phyloP scores from a whole-genome alignment of 23 red algal genomes.

The Cyanidium caldarium region DNA sequence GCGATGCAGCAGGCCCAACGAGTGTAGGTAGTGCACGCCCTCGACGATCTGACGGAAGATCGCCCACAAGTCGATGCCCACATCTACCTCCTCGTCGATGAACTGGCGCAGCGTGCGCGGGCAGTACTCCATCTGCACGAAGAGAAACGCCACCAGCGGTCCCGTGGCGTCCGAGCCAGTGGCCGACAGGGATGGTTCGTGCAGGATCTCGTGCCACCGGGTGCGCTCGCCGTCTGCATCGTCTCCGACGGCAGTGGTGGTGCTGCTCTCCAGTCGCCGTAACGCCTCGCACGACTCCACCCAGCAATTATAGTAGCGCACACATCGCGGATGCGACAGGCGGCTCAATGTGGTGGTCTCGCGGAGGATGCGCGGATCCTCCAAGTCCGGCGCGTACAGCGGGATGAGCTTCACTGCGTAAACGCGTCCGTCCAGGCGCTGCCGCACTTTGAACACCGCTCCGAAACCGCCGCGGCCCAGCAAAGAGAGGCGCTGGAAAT shows the following conservation, averaged over 20 bases:
- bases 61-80: slow-evolving; percentile 5
- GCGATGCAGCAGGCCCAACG: slow-evolving; percentile 63
- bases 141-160: slow-evolving; percentile 14
- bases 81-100: slow-evolving; percentile 15
- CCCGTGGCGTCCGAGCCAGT: background rate
- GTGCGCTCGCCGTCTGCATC: background rate
- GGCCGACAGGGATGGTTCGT: background rate
- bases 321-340: slow-evolving; percentile 16
- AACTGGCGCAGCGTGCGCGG: slow-evolving; percentile 9
- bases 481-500: slow-evolving; percentile 8
- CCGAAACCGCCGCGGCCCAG: slow-evolving; percentile 20
- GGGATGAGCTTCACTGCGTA: slow-evolving; percentile 14
- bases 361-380: slow-evolving; percentile 17
- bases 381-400: background rate
- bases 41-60: slow-evolving; percentile 48
- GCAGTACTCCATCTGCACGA: slow-evolving; percentile 25
- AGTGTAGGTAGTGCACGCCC: slow-evolving; percentile 81
- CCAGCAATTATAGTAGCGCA: slow-evolving; percentile 17
- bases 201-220: background rate
- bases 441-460: slow-evolving; percentile 13
- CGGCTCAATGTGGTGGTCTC: slow-evolving; percentile 21
- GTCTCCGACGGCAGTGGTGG: background rate
- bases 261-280: background rate
- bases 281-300: background rate
- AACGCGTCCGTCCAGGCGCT: slow-evolving; percentile 14